Evolutionary conservation across 257 asterid genomes (phyloP).

Genomic region (Fraxinus cuspidata): DNA sequence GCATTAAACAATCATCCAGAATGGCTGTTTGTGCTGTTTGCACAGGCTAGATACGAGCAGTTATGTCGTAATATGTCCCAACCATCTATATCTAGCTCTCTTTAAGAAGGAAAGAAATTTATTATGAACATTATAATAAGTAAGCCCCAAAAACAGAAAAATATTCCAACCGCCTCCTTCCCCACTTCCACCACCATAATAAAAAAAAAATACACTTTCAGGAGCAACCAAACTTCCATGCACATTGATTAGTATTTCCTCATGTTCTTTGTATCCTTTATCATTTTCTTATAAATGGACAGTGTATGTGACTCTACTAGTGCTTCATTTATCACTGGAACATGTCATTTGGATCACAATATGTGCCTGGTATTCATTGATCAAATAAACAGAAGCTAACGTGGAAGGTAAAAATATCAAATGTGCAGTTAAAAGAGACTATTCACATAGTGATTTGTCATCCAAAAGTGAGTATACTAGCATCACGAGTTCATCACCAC

Average conservation of each 20-base stretch:
- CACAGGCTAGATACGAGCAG: background rate
- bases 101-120: background rate
- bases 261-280: background rate
- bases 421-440: background rate
- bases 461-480: background rate
- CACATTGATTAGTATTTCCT: background rate
- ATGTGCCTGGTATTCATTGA: background rate
- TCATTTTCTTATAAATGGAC: background rate
- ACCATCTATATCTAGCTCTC: background rate
- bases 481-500: background rate
- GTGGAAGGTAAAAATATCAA: background rate
- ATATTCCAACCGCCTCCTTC: background rate
- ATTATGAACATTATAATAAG: background rate
- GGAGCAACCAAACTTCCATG: background rate
- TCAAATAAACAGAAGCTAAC: background rate
- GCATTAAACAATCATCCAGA: background rate
- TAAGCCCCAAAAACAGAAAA: background rate
- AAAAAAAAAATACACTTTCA: background rate
- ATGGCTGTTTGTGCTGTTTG: background rate
- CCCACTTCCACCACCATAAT: background rate
- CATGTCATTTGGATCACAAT: background rate
- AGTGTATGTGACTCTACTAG: background rate
- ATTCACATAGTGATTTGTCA: background rate
- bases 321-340: background rate
- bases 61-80: background rate